Percentiles rank a stretch among this genome's conserved stretches.
Evolutionary conservation across 805 yeast genomes (phyloP).

Genomic region (Yamadazyma akitaensis): DNA sequence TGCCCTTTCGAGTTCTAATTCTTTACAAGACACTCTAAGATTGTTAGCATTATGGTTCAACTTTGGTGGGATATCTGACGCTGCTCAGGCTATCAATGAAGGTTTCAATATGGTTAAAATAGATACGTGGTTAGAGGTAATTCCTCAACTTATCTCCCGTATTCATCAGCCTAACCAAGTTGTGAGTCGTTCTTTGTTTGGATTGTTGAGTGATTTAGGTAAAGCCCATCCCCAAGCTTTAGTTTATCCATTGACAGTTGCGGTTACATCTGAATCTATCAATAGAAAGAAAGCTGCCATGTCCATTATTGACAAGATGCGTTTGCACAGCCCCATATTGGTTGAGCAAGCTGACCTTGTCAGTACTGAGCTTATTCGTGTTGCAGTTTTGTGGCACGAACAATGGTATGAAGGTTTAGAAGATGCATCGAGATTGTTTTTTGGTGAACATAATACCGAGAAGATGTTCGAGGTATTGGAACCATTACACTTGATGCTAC

Average conservation of each 20-base stretch:
- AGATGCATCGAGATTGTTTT: conserved; percentile 90
- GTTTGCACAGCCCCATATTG: conserved; percentile 76
- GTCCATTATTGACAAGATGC: conserved; percentile 87
- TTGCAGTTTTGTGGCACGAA: conserved; percentile 96
- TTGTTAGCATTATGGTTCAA: conserved; percentile 92
- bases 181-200: conserved; percentile 76
- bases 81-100: conserved; percentile 84
- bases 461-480: conserved; percentile 90
- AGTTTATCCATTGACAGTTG: conserved; percentile 92
- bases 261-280: conserved; percentile 88
- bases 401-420: conserved; percentile 97
- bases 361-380: conserved; percentile 89
- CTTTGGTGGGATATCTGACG: conserved; percentile 90
- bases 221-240: conserved; percentile 96
- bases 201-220: conserved; percentile 81
- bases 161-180: conserved; percentile 91
- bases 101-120: conserved; percentile 87
- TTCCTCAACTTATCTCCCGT: conserved; percentile 93
- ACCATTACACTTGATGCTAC: conserved; percentile 82
- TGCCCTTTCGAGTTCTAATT: conserved; percentile 78
- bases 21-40: conserved; percentile 89
- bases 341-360: conserved; percentile 93
- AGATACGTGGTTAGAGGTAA: conserved; percentile 92
- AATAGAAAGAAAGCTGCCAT: conserved; percentile 89
- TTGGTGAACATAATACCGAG: conserved; percentile 91